Conservation (phyloP, 2,329 filamentous ascomycete species). For the Beauveria caledonica region DNA sequence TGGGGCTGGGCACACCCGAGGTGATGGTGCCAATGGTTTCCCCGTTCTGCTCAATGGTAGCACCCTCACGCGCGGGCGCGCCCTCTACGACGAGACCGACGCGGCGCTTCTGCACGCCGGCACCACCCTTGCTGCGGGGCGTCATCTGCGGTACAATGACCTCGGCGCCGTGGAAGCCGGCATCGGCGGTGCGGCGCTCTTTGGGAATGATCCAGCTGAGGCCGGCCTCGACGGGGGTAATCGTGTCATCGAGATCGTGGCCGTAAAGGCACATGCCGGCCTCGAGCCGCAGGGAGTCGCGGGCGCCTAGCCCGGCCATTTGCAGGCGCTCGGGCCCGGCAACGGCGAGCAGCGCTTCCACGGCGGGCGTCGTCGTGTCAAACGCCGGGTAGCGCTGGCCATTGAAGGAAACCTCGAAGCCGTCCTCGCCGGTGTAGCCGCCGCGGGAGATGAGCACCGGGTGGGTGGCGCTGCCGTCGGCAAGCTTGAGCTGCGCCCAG, state of each 20-base stretch:
- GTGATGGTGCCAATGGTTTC: conserved; percentile 72
- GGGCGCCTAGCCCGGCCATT: conserved; percentile 80
- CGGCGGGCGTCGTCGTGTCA: conserved; percentile 43
- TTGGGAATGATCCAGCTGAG: conserved; percentile 77
- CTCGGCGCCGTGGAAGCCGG: conserved; percentile 79
- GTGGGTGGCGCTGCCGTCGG: conserved; percentile 36
- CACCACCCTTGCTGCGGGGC: conserved; percentile 62
- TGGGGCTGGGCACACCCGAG: conserved; percentile 83
- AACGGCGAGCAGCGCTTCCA: conserved; percentile 59
- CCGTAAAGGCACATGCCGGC: conserved; percentile 99
- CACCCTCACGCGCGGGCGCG: conserved; percentile 83
- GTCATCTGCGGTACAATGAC: conserved; percentile 70
- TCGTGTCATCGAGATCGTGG: conserved; percentile 84
- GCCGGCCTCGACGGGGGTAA: conserved; percentile 49
- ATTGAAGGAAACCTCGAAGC: conserved; percentile 85
- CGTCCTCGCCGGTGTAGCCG: conserved; percentile 96
- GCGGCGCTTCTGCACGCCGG: conserved; percentile 61
- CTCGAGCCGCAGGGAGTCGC: conserved; percentile 87
- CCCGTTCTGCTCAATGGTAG: conserved; percentile 61
- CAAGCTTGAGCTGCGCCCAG: conserved; percentile 56
- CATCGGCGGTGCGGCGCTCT: conserved; percentile 50
- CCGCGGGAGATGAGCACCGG: conserved; percentile 66
- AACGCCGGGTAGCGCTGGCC: conserved; percentile 31
- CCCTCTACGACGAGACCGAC: conserved; percentile 78
- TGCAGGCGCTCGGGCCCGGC: conserved; percentile 57